Percentiles rank a stretch among this genome's conserved stretches.
Evolutionary conservation across 1,284 basidiomycete species (phyloP).

Genomic region (Naganishia sp.): DNA sequence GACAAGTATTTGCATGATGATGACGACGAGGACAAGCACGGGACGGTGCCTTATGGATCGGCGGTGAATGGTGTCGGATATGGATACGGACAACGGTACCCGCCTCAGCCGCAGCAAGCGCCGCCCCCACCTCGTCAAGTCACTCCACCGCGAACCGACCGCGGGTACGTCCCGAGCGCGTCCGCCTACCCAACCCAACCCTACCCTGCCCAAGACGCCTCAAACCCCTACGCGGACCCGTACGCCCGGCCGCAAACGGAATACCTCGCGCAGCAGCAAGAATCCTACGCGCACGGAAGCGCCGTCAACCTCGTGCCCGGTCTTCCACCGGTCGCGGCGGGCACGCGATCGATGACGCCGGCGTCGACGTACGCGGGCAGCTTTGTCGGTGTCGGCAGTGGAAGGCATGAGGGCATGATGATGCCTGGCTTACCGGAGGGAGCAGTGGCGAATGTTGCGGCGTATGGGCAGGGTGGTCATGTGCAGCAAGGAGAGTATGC

Average conservation of each 20-base stretch:
- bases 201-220: not conserved
- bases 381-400: conserved; percentile 23
- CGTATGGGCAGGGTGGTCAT: not conserved
- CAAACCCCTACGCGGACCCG: not conserved
- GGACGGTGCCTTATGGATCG: not conserved
- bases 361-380: conserved; percentile 22
- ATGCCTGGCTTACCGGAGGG: not conserved
- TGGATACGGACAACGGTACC: conserved; percentile 21
- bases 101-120: not conserved
- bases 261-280: not conserved
- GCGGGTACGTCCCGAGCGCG: conserved; percentile 19
- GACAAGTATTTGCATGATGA: conserved; percentile 21
- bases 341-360: not conserved
- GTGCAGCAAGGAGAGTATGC: conserved; percentile 3
- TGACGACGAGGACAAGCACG: conserved; percentile 4
- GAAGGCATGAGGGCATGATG: conserved; percentile 19
- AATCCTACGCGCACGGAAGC: not conserved
- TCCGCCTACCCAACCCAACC: conserved; percentile 2
- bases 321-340: not conserved
- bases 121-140: conserved; percentile 6
- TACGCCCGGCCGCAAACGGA: conserved; percentile 7
- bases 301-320: conserved; percentile 10
- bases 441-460: not conserved
- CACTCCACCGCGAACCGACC: conserved; percentile 3
- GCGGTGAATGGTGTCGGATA: conserved; percentile 21